Evolutionary conservation across 805 yeast species (phyloP).

Genomic region (Barnettozyma populi): DNA sequence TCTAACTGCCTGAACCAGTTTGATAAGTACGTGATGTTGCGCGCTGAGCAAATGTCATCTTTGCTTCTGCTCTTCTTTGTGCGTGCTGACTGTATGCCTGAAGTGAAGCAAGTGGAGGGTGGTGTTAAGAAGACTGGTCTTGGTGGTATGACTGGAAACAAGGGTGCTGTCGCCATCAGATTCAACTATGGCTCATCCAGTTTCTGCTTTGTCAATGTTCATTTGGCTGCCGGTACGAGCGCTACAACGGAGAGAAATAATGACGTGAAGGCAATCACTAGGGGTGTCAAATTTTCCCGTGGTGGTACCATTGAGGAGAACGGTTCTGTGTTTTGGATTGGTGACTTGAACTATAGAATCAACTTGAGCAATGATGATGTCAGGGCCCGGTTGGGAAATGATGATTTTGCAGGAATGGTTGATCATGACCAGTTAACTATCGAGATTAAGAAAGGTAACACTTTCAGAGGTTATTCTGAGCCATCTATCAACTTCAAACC

Average conservation of each 20-base stretch:
- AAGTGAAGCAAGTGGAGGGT: slow-evolving; percentile 85
- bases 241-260: slow-evolving; percentile 81
- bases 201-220: slow-evolving; percentile 83
- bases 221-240: slow-evolving; percentile 85
- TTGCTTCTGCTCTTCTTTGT: slow-evolving; percentile 61
- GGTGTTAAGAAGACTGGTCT: slow-evolving; percentile 91
- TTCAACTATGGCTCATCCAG: slow-evolving; percentile 76
- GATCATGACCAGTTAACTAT: slow-evolving; percentile 72
- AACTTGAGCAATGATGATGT: slow-evolving; percentile 68
- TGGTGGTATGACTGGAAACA: slow-evolving; percentile 96
- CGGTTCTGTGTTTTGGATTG: slow-evolving; percentile 88
- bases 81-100: slow-evolving; percentile 38
- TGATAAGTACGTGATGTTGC: slow-evolving; percentile 53
- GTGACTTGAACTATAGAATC: slow-evolving; percentile 88
- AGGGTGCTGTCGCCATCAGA: slow-evolving; percentile 93
- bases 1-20: slow-evolving; percentile 54
- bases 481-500: slow-evolving; percentile 75
- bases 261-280: slow-evolving; percentile 72
- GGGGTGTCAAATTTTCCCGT: slow-evolving; percentile 73
- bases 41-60: slow-evolving; percentile 75
- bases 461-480: slow-evolving; percentile 74
- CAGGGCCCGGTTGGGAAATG: slow-evolving; percentile 43
- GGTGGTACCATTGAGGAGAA: slow-evolving; percentile 75
- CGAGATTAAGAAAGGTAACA: slow-evolving; percentile 67
- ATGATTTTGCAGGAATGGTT: slow-evolving; percentile 46